Percentiles rank a stretch among this genome's conserved stretches.
These are phyloP conservation scores for Prunus mongolica DNA, from an alignment of 306 rosid genomes.

Conservation along the genomic window DNA sequence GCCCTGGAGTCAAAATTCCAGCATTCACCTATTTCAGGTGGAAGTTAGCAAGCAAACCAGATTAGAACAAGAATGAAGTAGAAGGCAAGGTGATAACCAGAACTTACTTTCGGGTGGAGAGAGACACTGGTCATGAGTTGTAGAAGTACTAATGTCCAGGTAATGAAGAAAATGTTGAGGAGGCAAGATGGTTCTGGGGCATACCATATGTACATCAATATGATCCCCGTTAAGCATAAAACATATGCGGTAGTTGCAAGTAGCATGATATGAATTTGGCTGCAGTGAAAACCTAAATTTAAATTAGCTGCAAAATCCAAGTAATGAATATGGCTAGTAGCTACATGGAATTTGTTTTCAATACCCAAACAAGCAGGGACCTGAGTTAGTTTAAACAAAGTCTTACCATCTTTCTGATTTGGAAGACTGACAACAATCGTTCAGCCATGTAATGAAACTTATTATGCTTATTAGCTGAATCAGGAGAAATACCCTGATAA, in stretches of 20 bases:
- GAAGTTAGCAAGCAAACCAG: conserved; percentile 17
- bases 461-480: conserved; percentile 89
- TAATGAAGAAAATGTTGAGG: conserved; percentile 86
- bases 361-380: neutral
- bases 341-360: neutral
- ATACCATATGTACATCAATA: conserved; percentile 91
- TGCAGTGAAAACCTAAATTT: conserved; percentile 31
- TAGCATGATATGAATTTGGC: conserved; percentile 76
- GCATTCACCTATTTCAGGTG: conserved; percentile 64
- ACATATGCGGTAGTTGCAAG: conserved; percentile 68
- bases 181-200: conserved; percentile 83
- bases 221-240: conserved; percentile 70
- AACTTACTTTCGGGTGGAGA: conserved; percentile 79
- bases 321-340: neutral
- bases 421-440: conserved; percentile 53
- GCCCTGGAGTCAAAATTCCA: conserved; percentile 81
- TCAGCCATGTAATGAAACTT: conserved; percentile 86
- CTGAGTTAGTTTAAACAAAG: conserved; percentile 6
- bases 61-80: conserved; percentile 6
- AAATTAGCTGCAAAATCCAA: neutral
- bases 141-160: conserved; percentile 87
- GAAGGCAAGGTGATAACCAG: neutral
- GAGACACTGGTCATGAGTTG: conserved; percentile 94
- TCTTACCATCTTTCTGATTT: conserved; percentile 81
- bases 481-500: conserved; percentile 90